Evolutionary conservation across 345 rosid genomes (phyloP).

Genomic region (Salix suchowensis): DNA sequence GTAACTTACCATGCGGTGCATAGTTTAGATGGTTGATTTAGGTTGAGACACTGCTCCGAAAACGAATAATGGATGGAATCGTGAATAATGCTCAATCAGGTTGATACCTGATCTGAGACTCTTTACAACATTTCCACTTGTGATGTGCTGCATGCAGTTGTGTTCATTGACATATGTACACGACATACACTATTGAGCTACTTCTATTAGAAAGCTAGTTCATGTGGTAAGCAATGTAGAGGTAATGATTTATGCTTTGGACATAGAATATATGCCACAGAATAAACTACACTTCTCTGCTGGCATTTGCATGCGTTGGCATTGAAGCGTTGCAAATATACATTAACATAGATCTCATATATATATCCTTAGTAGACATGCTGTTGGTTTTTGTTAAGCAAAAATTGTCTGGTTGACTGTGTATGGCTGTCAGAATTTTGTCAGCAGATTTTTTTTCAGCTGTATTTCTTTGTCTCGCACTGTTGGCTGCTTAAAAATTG

Average conservation of each 20-base stretch:
- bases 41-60: neutral
- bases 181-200: neutral
- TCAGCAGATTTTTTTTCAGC: neutral
- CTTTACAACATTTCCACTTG: neutral
- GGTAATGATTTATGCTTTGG: neutral
- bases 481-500: neutral
- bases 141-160: conserved; percentile 13
- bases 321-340: neutral
- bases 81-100: conserved; percentile 4
- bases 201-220: conserved; percentile 1
- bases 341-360: neutral
- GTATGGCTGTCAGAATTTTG: neutral
- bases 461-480: neutral
- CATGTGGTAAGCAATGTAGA: conserved; percentile 1
- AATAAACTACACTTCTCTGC: neutral
- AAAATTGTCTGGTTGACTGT: neutral
- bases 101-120: conserved; percentile 18
- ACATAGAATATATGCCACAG: neutral
- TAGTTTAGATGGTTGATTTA: conserved; percentile 8
- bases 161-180: conserved; percentile 1
- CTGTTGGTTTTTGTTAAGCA: neutral
- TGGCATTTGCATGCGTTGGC: neutral
- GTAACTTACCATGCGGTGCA: conserved; percentile 7
- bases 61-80: neutral
- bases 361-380: neutral